Percentiles rank a stretch among this genome's conserved stretches.
These are phyloP conservation scores for Jatropha podagrica DNA, from an alignment of 441 rosid genomes.

Conservation along the genomic window DNA sequence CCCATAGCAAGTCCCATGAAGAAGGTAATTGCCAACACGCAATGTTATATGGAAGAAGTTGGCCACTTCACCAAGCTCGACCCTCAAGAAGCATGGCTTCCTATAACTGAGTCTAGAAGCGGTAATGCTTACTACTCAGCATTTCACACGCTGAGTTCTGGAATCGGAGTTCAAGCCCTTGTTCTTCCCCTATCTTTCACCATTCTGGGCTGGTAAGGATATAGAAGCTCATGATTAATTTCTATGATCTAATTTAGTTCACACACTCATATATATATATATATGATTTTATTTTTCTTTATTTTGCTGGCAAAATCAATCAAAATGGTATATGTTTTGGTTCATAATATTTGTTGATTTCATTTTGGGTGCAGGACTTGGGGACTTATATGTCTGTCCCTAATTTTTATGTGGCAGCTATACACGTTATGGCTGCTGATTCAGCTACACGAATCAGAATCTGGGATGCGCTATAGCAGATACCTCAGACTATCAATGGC, in stretches of 20 bases:
- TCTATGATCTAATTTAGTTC: not conserved
- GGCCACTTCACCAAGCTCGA: conserved; percentile 50
- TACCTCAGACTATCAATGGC: conserved; percentile 53
- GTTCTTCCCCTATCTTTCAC: conserved; percentile 56
- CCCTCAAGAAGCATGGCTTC: conserved; percentile 63
- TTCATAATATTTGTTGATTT: not conserved
- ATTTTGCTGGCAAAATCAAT: too few relatives aligned
- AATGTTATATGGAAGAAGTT: conserved; percentile 44
- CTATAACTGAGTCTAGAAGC: conserved; percentile 59
- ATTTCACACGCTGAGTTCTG: conserved; percentile 55
- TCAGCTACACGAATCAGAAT: conserved; percentile 52
- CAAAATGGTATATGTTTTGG: not conserved
- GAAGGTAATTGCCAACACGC: conserved; percentile 44
- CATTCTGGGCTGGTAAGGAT: conserved; percentile 47
- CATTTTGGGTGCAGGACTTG: conserved; percentile 42
- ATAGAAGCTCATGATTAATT: too few relatives aligned
- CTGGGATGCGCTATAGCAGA: conserved; percentile 54
- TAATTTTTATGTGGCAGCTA: conserved; percentile 52
- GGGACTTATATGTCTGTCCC: conserved; percentile 46
- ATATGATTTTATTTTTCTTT: too few relatives aligned
- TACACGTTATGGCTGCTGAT: conserved; percentile 54
- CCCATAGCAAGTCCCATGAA: conserved; percentile 54
- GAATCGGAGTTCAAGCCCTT: conserved; percentile 58
- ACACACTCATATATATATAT: too few relatives aligned
- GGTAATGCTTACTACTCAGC: conserved; percentile 56